A percentile compares a stretch with the other conserved stretches of the same genome.
phyloP scores from a whole-genome alignment of 306 rosid species.

The Ammopiptanthus mongolicus region DNA sequence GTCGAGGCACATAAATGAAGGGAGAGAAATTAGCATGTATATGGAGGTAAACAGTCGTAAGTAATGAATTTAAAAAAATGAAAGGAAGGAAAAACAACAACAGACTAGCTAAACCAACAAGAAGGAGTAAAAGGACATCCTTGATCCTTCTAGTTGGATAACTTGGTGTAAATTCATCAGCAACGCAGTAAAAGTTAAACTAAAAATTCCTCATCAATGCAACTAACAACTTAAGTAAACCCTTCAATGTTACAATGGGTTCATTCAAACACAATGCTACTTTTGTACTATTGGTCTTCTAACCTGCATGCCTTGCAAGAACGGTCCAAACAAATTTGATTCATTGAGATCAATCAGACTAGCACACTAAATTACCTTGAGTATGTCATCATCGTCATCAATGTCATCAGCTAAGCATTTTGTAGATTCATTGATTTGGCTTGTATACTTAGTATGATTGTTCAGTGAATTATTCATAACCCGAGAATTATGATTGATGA shows the following conservation, averaged over 20 bases:
- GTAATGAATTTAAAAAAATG: background rate
- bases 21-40: constrained; percentile 10
- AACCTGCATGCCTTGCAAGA: constrained; percentile 4
- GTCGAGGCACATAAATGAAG: constrained; percentile 19
- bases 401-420: constrained; percentile 30
- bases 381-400: constrained; percentile 58
- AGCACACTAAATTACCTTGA: constrained; percentile 52
- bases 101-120: background rate
- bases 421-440: constrained; percentile 32
- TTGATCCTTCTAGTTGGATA: constrained; percentile 12
- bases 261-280: background rate
- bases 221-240: background rate
- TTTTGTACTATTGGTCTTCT: background rate
- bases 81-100: constrained; percentile 1
- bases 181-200: background rate
- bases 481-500: constrained; percentile 35
- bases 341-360: constrained; percentile 16
- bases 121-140: background rate
- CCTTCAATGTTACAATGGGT: constrained; percentile 1
- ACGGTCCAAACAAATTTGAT: constrained; percentile 15
- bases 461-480: constrained; percentile 33
- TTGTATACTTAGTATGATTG: constrained; percentile 23
- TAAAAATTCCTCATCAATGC: background rate
- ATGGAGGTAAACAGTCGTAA: constrained; percentile 9
- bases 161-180: background rate